Conservation (phyloP, 1,139 yeast genomes). For the Saccharomycopsis phalli region DNA sequence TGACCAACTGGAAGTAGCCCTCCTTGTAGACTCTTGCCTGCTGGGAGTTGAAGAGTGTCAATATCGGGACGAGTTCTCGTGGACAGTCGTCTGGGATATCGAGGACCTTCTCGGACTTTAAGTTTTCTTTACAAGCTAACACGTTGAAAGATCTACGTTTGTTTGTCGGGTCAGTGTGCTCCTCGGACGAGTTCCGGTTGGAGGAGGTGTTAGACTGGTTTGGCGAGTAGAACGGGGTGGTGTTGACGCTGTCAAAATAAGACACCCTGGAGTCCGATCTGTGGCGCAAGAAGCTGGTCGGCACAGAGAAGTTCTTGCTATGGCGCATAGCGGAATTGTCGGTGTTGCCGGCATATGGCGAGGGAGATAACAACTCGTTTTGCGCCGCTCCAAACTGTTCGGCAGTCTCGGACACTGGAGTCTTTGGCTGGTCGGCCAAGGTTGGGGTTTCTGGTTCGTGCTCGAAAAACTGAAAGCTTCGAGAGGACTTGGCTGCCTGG, state of each 20-base stretch:
- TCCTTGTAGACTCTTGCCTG: conserved; percentile 41
- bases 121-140: background rate
- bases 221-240: conserved; percentile 7
- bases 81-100: conserved; percentile 19
- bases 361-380: background rate
- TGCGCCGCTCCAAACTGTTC: background rate
- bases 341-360: background rate
- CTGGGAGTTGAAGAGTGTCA: conserved; percentile 45
- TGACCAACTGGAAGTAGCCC: conserved; percentile 30
- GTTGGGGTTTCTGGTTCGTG: too few species aligned
- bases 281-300: conserved; percentile 15
- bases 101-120: conserved; percentile 4
- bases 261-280: conserved; percentile 15
- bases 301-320: conserved; percentile 12
- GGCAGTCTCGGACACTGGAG: background rate
- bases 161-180: background rate
- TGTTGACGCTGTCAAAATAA: conserved; percentile 12
- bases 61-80: conserved; percentile 42
- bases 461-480: background rate
- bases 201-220: background rate
- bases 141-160: conserved; percentile 14
- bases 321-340: background rate
- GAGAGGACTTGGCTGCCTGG: conserved; percentile 2
- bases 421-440: background rate
- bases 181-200: background rate